A percentile compares a stretch with the other conserved stretches of the same genome.
Conservation (phyloP, 2,329 filamentous ascomycete genomes). For the Fusarium lateritium region DNA sequence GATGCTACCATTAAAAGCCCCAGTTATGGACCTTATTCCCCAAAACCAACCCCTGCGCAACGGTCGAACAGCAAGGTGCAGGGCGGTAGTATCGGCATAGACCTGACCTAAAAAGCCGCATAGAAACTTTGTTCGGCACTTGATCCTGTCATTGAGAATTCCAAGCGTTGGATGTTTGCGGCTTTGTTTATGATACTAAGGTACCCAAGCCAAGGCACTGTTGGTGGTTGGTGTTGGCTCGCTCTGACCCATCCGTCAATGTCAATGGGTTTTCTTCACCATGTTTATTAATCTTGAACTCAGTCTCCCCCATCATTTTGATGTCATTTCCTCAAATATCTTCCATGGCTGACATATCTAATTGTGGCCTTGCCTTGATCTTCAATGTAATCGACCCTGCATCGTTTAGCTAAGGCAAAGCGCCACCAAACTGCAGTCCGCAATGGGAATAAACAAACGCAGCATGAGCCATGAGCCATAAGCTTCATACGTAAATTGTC, state of each 20-base stretch:
- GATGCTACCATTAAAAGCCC: constrained; percentile 14
- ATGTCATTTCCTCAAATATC: neutral
- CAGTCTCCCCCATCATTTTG: neutral
- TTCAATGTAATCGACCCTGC: neutral
- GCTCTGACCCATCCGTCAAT: too few species aligned
- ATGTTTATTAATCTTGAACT: constrained; percentile 3
- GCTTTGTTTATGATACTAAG: neutral
- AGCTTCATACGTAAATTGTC: neutral
- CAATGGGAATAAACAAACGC: constrained; percentile 3
- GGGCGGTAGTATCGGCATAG: constrained; percentile 34
- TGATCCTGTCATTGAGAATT: constrained; percentile 23
- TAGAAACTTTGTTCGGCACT: constrained; percentile 38
- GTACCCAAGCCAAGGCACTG: neutral
- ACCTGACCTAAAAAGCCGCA: constrained; percentile 23
- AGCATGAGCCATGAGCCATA: neutral
- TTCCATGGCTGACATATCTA: neutral
- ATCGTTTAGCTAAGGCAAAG: constrained; percentile 6
- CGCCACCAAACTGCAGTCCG: constrained; percentile 6
- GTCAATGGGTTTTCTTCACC: neutral
- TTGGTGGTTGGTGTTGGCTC: neutral
- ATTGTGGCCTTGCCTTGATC: neutral
- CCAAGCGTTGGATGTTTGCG: neutral
- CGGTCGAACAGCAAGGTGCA: constrained; percentile 28
- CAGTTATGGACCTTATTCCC: constrained; percentile 21
- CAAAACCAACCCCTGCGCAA: constrained; percentile 20